A percentile compares a stretch with the other conserved stretches of the same genome.
These are phyloP conservation scores for Debaryomycetaceae sp. DNA, from an alignment of 1,139 yeast genomes.

Conservation along the genomic window DNA sequence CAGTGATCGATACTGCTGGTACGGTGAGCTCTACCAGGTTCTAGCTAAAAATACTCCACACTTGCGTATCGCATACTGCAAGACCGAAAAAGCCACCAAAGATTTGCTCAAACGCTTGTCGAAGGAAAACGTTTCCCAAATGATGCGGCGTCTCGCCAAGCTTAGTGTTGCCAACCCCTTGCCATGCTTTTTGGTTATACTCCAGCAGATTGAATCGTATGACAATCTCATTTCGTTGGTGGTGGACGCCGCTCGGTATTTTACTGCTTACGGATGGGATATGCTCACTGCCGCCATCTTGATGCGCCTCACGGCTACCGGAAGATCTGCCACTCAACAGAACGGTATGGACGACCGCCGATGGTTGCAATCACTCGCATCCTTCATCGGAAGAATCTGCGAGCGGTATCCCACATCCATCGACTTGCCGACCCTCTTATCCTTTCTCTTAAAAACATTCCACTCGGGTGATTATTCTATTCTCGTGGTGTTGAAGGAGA, in stretches of 20 bases:
- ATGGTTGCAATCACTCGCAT: slow-evolving; percentile 73
- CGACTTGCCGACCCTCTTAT: slow-evolving; percentile 46
- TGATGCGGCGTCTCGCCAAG: slow-evolving; percentile 70
- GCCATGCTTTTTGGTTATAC: slow-evolving; percentile 55
- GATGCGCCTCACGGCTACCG: slow-evolving; percentile 55
- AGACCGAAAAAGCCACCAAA: slow-evolving; percentile 75
- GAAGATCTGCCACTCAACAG: slow-evolving; percentile 55
- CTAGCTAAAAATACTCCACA: slow-evolving; percentile 46
- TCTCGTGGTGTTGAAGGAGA: slow-evolving; percentile 58
- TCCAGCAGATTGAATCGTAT: slow-evolving; percentile 80
- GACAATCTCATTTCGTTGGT: slow-evolving; percentile 74
- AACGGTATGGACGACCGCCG: slow-evolving; percentile 77
- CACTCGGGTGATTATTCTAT: slow-evolving; percentile 53
- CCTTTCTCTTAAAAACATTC: slow-evolving; percentile 54
- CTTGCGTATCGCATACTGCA: slow-evolving; percentile 53
- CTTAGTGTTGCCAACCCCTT: slow-evolving; percentile 76
- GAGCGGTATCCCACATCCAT: slow-evolving; percentile 38
- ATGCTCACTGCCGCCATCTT: slow-evolving; percentile 65
- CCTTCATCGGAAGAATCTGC: slow-evolving; percentile 56
- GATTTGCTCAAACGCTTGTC: slow-evolving; percentile 75
- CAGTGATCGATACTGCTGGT: slow-evolving; percentile 64
- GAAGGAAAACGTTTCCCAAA: slow-evolving; percentile 68
- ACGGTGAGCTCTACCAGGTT: slow-evolving; percentile 66
- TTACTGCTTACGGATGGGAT: slow-evolving; percentile 80
- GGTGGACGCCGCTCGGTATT: slow-evolving; percentile 71